Percentiles rank a stretch among this genome's conserved stretches.
These are phyloP conservation scores for Nannochloris sp. DNA, from an alignment of 139 green algal genomes.

Conservation along the genomic window DNA sequence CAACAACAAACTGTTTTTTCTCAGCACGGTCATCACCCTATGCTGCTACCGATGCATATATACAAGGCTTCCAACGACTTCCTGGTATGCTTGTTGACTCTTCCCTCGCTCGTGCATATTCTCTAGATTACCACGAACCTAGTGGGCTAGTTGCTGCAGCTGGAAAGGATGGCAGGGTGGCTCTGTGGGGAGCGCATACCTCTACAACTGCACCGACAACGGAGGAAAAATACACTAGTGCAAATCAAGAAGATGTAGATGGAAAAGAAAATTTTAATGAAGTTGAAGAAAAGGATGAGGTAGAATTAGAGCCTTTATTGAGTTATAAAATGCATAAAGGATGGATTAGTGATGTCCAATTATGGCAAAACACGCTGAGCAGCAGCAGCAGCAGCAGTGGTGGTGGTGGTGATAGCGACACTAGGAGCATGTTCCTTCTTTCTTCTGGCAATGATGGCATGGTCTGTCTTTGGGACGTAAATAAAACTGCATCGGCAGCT, in stretches of 20 bases:
- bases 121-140: conserved; percentile 7
- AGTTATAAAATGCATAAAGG: conserved; percentile 18
- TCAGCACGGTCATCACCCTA: too few relatives aligned
- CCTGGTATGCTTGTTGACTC: conserved; percentile 7
- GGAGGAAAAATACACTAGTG: too few relatives aligned
- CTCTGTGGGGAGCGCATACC: background rate
- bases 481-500: background rate
- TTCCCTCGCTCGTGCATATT: conserved; percentile 10
- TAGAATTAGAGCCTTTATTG: conserved; percentile 9
- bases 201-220: too few relatives aligned
- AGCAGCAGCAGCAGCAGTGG: background rate
- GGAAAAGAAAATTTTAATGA: background rate
- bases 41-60: background rate
- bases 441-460: conserved; percentile 25
- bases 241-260: too few relatives aligned
- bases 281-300: background rate
- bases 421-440: conserved; percentile 10
- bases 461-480: conserved; percentile 26
- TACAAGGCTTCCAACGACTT: background rate
- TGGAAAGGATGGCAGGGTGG: conserved; percentile 1
- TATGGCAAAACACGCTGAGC: background rate
- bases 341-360: conserved; percentile 27
- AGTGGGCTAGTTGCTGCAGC: conserved; percentile 14
- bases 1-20: too few relatives aligned
- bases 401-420: background rate